phyloP scores from a whole-genome alignment of 805 yeast species.

The Ogataea paradorogensis region DNA sequence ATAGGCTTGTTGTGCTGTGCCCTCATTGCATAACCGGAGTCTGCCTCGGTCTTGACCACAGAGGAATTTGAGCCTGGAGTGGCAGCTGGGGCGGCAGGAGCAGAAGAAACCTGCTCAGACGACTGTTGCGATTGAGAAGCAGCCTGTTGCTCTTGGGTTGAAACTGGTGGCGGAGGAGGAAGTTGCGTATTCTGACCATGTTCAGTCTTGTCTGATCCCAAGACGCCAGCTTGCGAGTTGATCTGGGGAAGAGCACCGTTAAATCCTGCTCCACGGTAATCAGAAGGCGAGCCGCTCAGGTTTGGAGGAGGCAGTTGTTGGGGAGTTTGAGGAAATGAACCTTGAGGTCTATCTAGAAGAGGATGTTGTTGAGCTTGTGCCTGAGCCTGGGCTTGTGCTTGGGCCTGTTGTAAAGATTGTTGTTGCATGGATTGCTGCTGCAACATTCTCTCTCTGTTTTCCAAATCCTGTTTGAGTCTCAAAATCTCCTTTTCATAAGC shows the following conservation, averaged over 20 bases:
- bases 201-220: constrained; percentile 30
- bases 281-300: constrained; percentile 27
- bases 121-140: constrained; percentile 23
- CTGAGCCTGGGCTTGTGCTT: constrained; percentile 25
- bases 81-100: constrained; percentile 32
- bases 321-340: constrained; percentile 26
- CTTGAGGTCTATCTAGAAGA: constrained; percentile 18
- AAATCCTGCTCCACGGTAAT: constrained; percentile 20
- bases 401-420: constrained; percentile 34
- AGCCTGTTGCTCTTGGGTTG: constrained; percentile 19
- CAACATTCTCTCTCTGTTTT: constrained; percentile 66
- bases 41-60: constrained; percentile 23
- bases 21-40: constrained; percentile 37
- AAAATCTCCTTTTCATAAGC: constrained; percentile 91
- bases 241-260: constrained; percentile 25
- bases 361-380: constrained; percentile 26
- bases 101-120: constrained; percentile 23
- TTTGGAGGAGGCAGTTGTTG: constrained; percentile 38
- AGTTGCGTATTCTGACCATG: constrained; percentile 30
- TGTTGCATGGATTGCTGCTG: constrained; percentile 39
- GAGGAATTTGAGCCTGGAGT: constrained; percentile 22
- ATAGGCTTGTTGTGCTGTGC: constrained; percentile 67
- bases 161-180: constrained; percentile 25
- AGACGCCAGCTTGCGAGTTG: constrained; percentile 22
- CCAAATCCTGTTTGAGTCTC: constrained; percentile 82